Conservation (phyloP, 1,139 yeast genomes). For the Casaregolazyma suthepensis region DNA sequence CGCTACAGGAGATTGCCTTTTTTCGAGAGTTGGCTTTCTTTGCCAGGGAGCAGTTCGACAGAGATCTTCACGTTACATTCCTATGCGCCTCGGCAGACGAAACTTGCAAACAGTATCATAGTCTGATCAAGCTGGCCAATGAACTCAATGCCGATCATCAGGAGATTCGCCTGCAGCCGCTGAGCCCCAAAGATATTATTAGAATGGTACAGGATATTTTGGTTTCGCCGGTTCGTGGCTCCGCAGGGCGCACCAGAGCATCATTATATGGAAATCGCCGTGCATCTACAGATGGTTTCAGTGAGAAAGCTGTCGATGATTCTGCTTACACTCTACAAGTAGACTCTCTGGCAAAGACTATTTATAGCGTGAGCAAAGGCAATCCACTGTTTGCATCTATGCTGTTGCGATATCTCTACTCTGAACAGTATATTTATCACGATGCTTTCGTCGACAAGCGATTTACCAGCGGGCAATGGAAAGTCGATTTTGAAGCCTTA, state of each 20-base stretch:
- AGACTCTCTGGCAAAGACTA: constrained; percentile 24
- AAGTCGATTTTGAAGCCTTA: constrained; percentile 25
- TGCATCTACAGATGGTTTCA: not conserved
- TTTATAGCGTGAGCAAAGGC: constrained; percentile 27
- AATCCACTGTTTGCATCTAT: constrained; percentile 27
- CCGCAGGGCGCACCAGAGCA: not conserved
- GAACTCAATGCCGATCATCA: constrained; percentile 25
- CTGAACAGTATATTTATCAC: constrained; percentile 22
- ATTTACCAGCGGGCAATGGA: constrained; percentile 25
- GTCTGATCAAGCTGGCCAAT: constrained; percentile 21
- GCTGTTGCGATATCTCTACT: constrained; percentile 22
- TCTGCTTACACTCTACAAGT: constrained; percentile 23
- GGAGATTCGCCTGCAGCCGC: constrained; percentile 24
- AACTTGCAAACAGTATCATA: constrained; percentile 17
- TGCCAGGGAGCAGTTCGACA: constrained; percentile 23
- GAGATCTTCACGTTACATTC: constrained; percentile 25
- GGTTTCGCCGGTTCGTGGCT: constrained; percentile 1
- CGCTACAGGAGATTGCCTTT: constrained; percentile 27
- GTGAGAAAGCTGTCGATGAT: not conserved
- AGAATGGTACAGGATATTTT: constrained; percentile 25
- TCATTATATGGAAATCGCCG: not conserved
- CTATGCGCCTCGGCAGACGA: constrained; percentile 26
- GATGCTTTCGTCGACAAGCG: constrained; percentile 18
- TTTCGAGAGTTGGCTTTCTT: constrained; percentile 26
- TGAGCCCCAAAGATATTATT: constrained; percentile 24